These are phyloP conservation scores for Lunularia cruciata DNA, from an alignment of 225 moss, liverwort and hornwort species.

Conservation along the genomic window DNA sequence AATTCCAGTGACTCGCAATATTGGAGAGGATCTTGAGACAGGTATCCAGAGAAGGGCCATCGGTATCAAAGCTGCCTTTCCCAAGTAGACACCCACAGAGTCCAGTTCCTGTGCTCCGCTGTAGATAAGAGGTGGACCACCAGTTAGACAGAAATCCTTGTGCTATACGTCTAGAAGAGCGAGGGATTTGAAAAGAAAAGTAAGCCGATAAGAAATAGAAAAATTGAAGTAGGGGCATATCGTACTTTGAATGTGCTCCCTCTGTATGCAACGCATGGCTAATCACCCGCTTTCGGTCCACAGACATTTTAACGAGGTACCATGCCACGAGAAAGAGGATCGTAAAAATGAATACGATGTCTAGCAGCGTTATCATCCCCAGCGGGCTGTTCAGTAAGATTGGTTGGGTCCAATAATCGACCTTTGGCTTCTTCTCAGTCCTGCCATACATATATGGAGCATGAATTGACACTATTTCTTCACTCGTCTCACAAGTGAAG, in stretches of 20 bases:
- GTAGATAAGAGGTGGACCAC: too few relatives aligned
- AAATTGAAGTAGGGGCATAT: too few relatives aligned
- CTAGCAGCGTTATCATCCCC: slow-evolving; percentile 25
- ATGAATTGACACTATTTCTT: too few relatives aligned
- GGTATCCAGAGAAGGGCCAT: slow-evolving; percentile 54
- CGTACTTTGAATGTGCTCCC: too few relatives aligned
- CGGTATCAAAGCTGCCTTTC: slow-evolving; percentile 24
- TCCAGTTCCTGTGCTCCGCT: not conserved
- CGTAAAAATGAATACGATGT: slow-evolving; percentile 2
- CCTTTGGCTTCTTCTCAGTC: not conserved
- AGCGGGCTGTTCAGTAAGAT: slow-evolving; percentile 22
- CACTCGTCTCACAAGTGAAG: too few relatives aligned
- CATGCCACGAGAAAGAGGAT: not conserved
- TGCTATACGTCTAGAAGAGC: too few relatives aligned
- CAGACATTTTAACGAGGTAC: not conserved
- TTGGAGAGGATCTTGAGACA: slow-evolving; percentile 53
- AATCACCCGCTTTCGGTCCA: not conserved
- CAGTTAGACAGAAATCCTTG: too few relatives aligned
- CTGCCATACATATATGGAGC: too few relatives aligned
- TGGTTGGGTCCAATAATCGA: slow-evolving; percentile 22
- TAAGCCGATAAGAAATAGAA: too few relatives aligned
- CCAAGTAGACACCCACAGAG: not conserved
- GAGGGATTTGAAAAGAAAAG: too few relatives aligned
- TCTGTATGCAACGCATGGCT: too few relatives aligned
- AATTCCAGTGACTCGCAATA: slow-evolving; percentile 53